Evolutionary conservation across 106 monocot species (phyloP), one percentile per base, ranked within the genome.

Genomic region (Gastrodia elata): DNA sequence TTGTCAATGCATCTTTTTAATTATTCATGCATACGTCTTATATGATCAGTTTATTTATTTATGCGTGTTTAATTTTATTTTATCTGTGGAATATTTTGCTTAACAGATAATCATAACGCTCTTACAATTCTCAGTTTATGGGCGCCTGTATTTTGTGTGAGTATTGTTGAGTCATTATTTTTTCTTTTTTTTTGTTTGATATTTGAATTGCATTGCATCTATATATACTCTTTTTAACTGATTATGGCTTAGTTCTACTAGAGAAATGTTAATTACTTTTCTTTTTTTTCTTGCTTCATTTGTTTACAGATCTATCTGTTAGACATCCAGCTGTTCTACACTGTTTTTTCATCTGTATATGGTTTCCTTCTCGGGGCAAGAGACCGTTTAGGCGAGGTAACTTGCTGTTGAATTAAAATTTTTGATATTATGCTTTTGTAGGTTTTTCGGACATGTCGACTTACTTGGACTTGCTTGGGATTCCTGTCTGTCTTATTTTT

Each of bases 81-180:
- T 39, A 3, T 18, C 37, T 56, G 5, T 18, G 16, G 5, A 37
- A 32, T 36, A 10, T 7, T 14, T 2, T 69, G 8, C 25, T 61
- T 18, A 79, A 68, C 94, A 96, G 95, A 88, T 87, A 96, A 96
- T 72, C 85, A 96, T 75, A 96, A 96, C 78, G 92, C 92, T 25
- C 33, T 96, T 38, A 87, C 95, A 24, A 70, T 96, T 80, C 84
- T 92, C 65, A 76, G 87, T 78, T 77, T 96, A 36, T 96, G 95
- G 95, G 87, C 95, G 0, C 95, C 95, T 70, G 87, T 92, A 28
- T 59, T 96, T 73, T 65, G 80, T 72, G 95, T 96, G 61, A 90
- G 92, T 89, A 73, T 67, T 41, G 43, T 74, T 57, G 13, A 52
- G 11, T 22, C 39, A 40, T 40, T 2, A 8, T 69, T 10, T 40